Evolutionary conservation across 139 green algal genomes (phyloP).

Genomic region (Nannochloris sp.): DNA sequence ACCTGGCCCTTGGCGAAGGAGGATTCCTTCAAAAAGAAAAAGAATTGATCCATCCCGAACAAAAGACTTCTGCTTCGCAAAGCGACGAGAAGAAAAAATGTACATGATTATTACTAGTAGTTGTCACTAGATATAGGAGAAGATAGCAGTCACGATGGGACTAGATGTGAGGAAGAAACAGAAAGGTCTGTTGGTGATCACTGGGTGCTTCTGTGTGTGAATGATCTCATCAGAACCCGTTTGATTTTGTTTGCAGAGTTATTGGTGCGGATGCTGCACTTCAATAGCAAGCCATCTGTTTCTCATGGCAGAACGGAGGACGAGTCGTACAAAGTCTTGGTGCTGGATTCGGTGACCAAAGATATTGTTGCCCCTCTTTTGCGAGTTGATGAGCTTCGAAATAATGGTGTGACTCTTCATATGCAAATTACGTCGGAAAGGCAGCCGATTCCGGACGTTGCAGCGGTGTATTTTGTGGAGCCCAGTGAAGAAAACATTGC

Average conservation of each 20-base stretch:
- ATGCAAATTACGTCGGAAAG: constrained; percentile 77
- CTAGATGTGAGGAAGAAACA: neutral
- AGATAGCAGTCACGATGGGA: neutral
- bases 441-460: constrained; percentile 91
- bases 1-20: too few relatives aligned
- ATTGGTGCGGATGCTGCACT: constrained; percentile 50
- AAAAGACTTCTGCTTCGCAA: too few relatives aligned
- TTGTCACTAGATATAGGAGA: neutral
- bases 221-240: neutral
- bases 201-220: neutral
- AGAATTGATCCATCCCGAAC: too few relatives aligned
- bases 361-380: constrained; percentile 91
- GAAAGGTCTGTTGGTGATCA: constrained; percentile 1
- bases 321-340: constrained; percentile 88
- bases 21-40: too few relatives aligned
- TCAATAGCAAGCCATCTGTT: constrained; percentile 25
- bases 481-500: constrained; percentile 56
- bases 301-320: constrained; percentile 14
- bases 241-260: constrained; percentile 33
- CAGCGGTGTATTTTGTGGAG: constrained; percentile 92
- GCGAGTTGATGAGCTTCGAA: constrained; percentile 78
- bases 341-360: constrained; percentile 82
- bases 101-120: neutral
- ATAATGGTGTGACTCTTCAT: constrained; percentile 91
- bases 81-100: too few relatives aligned